Evolutionary conservation across 139 green algal species (phyloP), one percentile per base, ranked within the genome.

Genomic region (Chlamydomonas schloesseri): DNA sequence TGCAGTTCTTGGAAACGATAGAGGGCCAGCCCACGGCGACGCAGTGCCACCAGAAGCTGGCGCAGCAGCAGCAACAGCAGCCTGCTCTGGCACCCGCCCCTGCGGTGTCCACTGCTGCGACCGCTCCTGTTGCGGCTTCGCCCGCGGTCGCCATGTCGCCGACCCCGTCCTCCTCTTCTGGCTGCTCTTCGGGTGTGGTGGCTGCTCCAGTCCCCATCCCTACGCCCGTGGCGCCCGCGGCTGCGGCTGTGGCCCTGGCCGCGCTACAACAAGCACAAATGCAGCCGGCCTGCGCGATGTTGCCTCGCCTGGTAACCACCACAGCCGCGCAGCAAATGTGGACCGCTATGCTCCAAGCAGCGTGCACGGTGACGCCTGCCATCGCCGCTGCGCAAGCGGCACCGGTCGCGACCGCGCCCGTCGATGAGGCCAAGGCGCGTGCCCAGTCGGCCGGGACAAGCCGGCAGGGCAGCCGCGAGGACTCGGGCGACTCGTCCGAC

Each of bases 361-460:
- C 79, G 8, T 85, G 28, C 33, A 24, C 29, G 46, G 79, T 50
- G 6, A 50, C 77, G 34, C 29, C 77, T 0, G 24, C 76, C 0
- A 20, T 50, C 10, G 31, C 20, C 10, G 29, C 34, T 31, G 60
- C 50, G 20, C 15, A 46, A 9, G 47, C 46, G 50, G 37, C n/a
- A 21, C 13, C n/a, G n/a, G 29, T 29, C 10, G n/a, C n/a, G 34
- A 5, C 64, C 26, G 4, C 23, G 9, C 11, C 4, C 20, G 10
- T 72, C 47, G 64, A 88, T 50, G 73, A 91, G 47, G 87, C 74
- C n/a, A 82, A 86, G 82, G 74, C 69, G 65, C 26, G 69, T 74
- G 37, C 58, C 2, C 79, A 85, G 67, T 47, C 67, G 18, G 79
- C 31, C 9, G 67, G 31, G 23, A 76, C 65, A 9, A 85, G 79